Evolutionary conservation across 2,329 filamentous ascomycete species (phyloP), one percentile per base, ranked within the genome.

Genomic region (Cladosporium sphaerospermum): DNA sequence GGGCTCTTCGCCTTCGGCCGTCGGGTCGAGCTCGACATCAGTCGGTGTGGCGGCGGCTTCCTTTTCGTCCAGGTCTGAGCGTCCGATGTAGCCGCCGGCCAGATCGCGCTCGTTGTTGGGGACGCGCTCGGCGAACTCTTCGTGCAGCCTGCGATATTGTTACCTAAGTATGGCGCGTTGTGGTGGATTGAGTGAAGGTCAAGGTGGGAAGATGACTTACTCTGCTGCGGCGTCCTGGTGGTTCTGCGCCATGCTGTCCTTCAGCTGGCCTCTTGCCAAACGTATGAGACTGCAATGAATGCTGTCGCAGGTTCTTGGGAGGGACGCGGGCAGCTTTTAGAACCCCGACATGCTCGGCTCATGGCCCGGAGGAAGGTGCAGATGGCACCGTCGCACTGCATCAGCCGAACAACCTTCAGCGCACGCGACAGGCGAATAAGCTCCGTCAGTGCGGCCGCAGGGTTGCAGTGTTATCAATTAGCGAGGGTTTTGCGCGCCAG

Each of bases 1-100:
- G 1, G 74, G 74, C 54, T 66, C 64, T n/a, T 70, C 61, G 19
- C 66, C 66, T 19, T 68, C 65, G 23, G 56, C 53, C 9, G 62
- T 63, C 1, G 52, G 50, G 23, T 61, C 53, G 31, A 46, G 32
- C 28, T 60, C 56, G 47, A 58, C 53, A 45, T 63, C 61, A 9
- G 51, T 44, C 13, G 31, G 18, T 52, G 61, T 57, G 45, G 60
- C 61, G 16, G 56, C 55, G 23, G 53, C 54, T 7, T 52, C 23
- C 36, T 54, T 49, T 53, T 45, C 47, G 18, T 52, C 42, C 23
- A 51, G 19, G 31, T 49, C 47, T n/a, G 45, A 13, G 19, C 23
- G 47, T 10, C 40, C 56, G 37, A 61, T 58, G 32, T 58, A 61
- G 16, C 59, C 60, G 19, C 54, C 54, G 9, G 50, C 50, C 3